Evolutionary conservation across 2,329 filamentous ascomycete species (phyloP).

Genomic region (Fusarium illudens): DNA sequence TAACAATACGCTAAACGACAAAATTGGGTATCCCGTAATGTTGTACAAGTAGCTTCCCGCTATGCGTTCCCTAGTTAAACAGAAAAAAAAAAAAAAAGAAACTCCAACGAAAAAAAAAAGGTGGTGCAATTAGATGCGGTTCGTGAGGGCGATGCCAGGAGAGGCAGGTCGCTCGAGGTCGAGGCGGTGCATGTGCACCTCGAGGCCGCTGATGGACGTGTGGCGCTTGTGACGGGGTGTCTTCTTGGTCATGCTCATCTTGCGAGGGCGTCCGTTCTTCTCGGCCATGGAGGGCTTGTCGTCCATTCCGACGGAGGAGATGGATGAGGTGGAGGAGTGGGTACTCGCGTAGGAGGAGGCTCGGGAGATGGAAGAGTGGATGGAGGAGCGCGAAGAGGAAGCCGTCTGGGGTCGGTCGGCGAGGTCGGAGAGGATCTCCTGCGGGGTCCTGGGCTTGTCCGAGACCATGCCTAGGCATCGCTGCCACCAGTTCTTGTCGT

Average conservation of each 20-base stretch:
- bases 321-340: slow-evolving; percentile 37
- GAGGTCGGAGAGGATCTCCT: slow-evolving; percentile 44
- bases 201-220: slow-evolving; percentile 36
- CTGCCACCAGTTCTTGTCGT: slow-evolving; percentile 44
- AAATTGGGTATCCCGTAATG: not conserved
- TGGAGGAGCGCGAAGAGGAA: slow-evolving; percentile 21
- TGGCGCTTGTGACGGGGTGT: slow-evolving; percentile 37
- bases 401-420: slow-evolving; percentile 28
- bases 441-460: slow-evolving; percentile 36
- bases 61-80: not conserved
- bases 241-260: slow-evolving; percentile 44
- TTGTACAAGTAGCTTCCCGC: slow-evolving; percentile 2
- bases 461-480: slow-evolving; percentile 37
- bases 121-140: slow-evolving; percentile 35
- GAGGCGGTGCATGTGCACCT: slow-evolving; percentile 39
- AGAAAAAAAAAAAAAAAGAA: not conserved
- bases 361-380: slow-evolving; percentile 41
- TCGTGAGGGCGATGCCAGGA: slow-evolving; percentile 41
- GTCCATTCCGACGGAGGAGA: slow-evolving; percentile 36
- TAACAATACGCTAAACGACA: slow-evolving; percentile 5
- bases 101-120: not conserved
- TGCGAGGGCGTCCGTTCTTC: slow-evolving; percentile 40
- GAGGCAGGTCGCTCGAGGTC: slow-evolving; percentile 42
- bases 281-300: slow-evolving; percentile 34
- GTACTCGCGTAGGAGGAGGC: slow-evolving; percentile 41